Conservation (phyloP, 192 early-diverging fungal species). For the Phycomyces blakesleeanus region DNA sequence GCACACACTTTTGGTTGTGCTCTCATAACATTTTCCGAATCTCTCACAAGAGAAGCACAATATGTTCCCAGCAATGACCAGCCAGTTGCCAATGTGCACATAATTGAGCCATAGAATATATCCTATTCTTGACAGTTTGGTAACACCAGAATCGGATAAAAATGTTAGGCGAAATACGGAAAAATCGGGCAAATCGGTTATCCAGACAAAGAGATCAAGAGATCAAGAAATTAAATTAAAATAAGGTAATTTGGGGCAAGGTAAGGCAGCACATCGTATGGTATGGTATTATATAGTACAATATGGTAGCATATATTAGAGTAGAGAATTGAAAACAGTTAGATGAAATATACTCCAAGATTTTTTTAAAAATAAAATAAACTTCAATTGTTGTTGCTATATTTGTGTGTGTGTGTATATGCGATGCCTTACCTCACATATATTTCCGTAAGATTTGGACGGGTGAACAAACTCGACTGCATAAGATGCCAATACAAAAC, state of each 20-base stretch:
- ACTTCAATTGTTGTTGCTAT: too few relatives aligned
- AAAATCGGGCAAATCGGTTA: neutral
- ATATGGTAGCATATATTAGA: too few relatives aligned
- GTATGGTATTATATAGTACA: too few relatives aligned
- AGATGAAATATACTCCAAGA: too few relatives aligned
- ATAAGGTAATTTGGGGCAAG: too few relatives aligned
- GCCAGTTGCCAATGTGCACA: constrained; percentile 21
- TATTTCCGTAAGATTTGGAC: constrained; percentile 25
- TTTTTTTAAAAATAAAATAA: too few relatives aligned
- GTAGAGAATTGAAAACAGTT: neutral
- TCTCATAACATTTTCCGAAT: constrained; percentile 4
- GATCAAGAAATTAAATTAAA: too few relatives aligned
- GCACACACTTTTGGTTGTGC: constrained; percentile 16
- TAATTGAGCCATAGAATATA: constrained; percentile 22
- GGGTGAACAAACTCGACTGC: constrained; percentile 33
- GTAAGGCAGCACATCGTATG: too few relatives aligned
- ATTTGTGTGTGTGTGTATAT: too few relatives aligned
- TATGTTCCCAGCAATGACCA: constrained; percentile 26
- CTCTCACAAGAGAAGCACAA: constrained; percentile 20
- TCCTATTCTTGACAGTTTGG: constrained; percentile 14
- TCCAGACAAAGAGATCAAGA: neutral
- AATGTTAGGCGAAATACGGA: neutral
- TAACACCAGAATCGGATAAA: neutral
- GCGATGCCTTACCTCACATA: constrained; percentile 22
- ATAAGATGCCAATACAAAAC: constrained; percentile 14